Evolutionary conservation across 768 basidiomycete species (phyloP).

Genomic region (Lactifluus hygrophoroides): DNA sequence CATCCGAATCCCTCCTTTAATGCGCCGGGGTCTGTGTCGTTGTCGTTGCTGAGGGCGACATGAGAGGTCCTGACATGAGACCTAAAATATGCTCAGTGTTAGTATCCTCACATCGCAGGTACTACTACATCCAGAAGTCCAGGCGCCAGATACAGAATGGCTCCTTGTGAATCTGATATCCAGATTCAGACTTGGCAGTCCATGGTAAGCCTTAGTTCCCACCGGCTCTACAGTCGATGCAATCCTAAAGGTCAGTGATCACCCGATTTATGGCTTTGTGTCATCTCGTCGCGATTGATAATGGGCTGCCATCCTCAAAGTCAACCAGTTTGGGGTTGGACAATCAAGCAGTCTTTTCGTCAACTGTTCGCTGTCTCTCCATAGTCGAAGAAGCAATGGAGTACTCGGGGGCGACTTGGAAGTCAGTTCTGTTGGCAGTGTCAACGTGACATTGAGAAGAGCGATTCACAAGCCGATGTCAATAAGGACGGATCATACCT

Average conservation of each 20-base stretch:
- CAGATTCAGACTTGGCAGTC: not conserved
- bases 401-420: not conserved
- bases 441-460: not conserved
- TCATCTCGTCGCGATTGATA: not conserved
- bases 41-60: not conserved
- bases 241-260: not conserved
- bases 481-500: not conserved
- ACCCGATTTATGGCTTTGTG: not conserved
- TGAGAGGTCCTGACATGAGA: not conserved
- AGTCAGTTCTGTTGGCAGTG: not conserved
- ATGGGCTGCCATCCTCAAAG: not conserved
- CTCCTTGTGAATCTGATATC: not conserved
- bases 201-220: not conserved
- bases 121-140: too few species aligned
- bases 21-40: not conserved
- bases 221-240: not conserved
- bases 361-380: not conserved
- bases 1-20: not conserved
- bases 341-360: too few species aligned
- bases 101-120: not conserved
- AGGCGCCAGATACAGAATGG: not conserved
- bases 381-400: not conserved
- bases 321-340: not conserved
- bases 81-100: not conserved
- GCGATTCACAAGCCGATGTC: not conserved